phyloP scores from a whole-genome alignment of 2,329 filamentous ascomycete genomes.

The Colletotrichum chrysophilum region DNA sequence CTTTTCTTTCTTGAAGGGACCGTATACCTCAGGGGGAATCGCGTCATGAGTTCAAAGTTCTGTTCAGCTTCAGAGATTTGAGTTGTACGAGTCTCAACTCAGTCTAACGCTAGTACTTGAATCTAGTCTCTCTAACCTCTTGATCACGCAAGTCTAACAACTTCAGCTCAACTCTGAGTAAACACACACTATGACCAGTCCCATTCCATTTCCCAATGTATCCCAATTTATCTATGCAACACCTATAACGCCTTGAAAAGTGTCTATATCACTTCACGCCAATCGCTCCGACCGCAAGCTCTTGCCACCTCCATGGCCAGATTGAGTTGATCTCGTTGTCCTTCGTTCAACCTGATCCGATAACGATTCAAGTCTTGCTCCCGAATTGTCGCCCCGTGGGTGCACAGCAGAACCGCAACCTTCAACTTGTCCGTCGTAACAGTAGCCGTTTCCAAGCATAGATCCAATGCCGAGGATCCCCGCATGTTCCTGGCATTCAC shows the following conservation, averaged over 20 bases:
- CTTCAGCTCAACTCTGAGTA: neutral
- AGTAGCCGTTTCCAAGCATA: neutral
- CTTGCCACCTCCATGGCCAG: neutral
- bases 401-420: neutral
- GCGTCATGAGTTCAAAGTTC: rapidly evolving
- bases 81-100: neutral
- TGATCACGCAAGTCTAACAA: neutral
- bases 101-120: rapidly evolving
- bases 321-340: neutral
- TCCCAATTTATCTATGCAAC: neutral
- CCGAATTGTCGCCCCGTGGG: neutral
- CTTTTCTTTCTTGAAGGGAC: too few relatives aligned
- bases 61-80: rapidly evolving
- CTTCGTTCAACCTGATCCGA: neutral
- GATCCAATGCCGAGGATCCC: neutral
- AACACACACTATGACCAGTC: neutral
- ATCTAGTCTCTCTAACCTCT: neutral
- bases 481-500: conserved; percentile 25
- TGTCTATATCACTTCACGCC: neutral
- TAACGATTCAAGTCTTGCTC: neutral
- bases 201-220: neutral
- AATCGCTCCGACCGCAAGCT: neutral
- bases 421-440: neutral
- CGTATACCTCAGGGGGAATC: neutral
- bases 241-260: neutral